phyloP scores from a whole-genome alignment of 495 filamentous ascomycete genomes.

The Hypoxylon lienhwacheense region DNA sequence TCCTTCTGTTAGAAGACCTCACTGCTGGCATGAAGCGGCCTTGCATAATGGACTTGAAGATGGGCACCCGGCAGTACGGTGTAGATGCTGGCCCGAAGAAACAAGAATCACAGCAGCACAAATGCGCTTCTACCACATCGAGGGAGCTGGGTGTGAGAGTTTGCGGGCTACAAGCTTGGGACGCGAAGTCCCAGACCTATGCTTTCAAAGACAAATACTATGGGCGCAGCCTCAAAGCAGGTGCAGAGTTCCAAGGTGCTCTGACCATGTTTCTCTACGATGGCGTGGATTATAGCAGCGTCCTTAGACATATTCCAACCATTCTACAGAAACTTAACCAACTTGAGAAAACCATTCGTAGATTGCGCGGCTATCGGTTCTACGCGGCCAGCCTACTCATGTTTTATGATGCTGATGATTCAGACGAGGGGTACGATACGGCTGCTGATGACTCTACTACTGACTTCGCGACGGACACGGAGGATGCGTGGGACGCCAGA shows the following conservation, averaged over 20 bases:
- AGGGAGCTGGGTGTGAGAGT: slow-evolving; percentile 88
- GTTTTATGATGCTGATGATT: slow-evolving; percentile 80
- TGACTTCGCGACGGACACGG: slow-evolving; percentile 54
- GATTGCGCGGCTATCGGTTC: slow-evolving; percentile 83
- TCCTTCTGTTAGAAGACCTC: slow-evolving; percentile 92
- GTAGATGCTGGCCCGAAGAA: slow-evolving; percentile 93
- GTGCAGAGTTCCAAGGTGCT: slow-evolving; percentile 86
- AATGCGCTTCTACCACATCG: slow-evolving; percentile 91
- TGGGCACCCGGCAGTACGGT: slow-evolving; percentile 98
- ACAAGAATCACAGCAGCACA: slow-evolving; percentile 85
- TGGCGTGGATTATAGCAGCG: slow-evolving; percentile 75
- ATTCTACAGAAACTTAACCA: slow-evolving; percentile 80
- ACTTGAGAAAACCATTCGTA: slow-evolving; percentile 79
- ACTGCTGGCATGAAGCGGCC: slow-evolving; percentile 96
- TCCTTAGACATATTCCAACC: slow-evolving; percentile 80
- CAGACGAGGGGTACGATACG: slow-evolving; percentile 54
- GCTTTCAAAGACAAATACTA: slow-evolving; percentile 97
- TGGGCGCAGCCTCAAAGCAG: slow-evolving; percentile 84
- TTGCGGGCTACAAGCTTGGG: slow-evolving; percentile 96
- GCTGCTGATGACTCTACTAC: slow-evolving; percentile 51
- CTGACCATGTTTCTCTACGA: slow-evolving; percentile 89
- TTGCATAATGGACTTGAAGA: slow-evolving; percentile 96
- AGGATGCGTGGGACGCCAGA: slow-evolving; percentile 42
- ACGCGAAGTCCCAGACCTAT: slow-evolving; percentile 78
- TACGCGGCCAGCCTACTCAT: slow-evolving; percentile 94